These are phyloP conservation scores for Candida ficus DNA, from an alignment of 805 yeast genomes.

Conservation along the genomic window DNA sequence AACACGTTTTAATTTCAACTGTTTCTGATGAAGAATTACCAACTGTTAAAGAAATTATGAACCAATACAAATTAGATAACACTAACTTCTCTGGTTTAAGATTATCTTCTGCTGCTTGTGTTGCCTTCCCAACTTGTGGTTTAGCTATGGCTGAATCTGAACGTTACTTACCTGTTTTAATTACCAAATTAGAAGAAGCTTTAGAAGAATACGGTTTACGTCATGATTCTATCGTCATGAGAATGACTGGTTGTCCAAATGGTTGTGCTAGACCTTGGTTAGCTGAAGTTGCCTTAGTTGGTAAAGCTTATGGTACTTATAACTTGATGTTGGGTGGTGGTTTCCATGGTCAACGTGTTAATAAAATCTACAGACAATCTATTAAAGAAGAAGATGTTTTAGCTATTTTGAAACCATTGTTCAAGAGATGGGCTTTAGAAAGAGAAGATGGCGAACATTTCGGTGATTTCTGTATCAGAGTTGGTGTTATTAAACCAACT, in stretches of 20 bases:
- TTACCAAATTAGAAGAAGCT: conserved; percentile 77
- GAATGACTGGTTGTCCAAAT: conserved; percentile 99
- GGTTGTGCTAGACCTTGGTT: conserved; percentile 99
- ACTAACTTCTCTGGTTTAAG: conserved; percentile 78
- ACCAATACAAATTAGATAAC: conserved; percentile 77
- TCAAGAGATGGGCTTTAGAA: conserved; percentile 92
- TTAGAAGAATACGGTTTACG: conserved; percentile 89
- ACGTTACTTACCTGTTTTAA: conserved; percentile 75
- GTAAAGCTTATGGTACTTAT: conserved; percentile 91
- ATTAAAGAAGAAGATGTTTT: conserved; percentile 88
- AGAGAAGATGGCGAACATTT: conserved; percentile 89
- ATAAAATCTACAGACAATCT: conserved; percentile 83
- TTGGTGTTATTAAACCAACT: conserved; percentile 84
- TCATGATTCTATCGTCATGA: conserved; percentile 91
- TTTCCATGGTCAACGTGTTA: conserved; percentile 85
- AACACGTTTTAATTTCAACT: conserved; percentile 76
- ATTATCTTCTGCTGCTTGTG: conserved; percentile 92
- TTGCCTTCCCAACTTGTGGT: conserved; percentile 98
- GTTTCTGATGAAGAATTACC: conserved; percentile 65
- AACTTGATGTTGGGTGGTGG: conserved; percentile 96
- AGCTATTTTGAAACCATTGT: conserved; percentile 71
- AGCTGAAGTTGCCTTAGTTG: conserved; percentile 93
- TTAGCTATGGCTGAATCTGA: conserved; percentile 98
- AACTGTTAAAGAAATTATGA: conserved; percentile 56
- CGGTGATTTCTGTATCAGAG: conserved; percentile 88